A percentile compares a stretch with the other conserved stretches of the same genome.
These are phyloP conservation scores for Wickerhamiella infanticola DNA, from an alignment of 1,139 yeast species.

Conservation along the genomic window DNA sequence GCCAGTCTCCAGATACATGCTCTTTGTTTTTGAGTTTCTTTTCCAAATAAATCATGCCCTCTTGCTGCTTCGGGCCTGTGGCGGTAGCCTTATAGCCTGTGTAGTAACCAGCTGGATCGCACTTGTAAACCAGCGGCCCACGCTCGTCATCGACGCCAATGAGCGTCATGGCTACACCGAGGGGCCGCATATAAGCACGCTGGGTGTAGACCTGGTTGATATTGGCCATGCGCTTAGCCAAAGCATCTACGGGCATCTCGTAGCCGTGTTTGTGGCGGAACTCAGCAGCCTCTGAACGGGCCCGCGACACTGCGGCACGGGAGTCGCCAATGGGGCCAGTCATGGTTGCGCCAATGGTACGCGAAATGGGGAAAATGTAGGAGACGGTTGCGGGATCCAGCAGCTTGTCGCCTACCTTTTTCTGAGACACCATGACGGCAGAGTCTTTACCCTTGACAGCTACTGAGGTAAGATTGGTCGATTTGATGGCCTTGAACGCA, in stretches of 20 bases:
- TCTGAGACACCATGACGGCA: constrained; percentile 84
- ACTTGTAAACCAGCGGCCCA: constrained; percentile 85
- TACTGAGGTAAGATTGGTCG: constrained; percentile 77
- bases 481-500: constrained; percentile 93
- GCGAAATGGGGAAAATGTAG: constrained; percentile 69
- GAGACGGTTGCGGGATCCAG: constrained; percentile 76
- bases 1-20: constrained; percentile 70
- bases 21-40: constrained; percentile 76
- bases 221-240: constrained; percentile 92
- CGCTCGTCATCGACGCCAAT: constrained; percentile 73
- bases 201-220: constrained; percentile 90
- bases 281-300: constrained; percentile 88
- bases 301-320: constrained; percentile 75
- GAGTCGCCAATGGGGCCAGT: constrained; percentile 98
- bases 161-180: constrained; percentile 85
- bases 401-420: constrained; percentile 89
- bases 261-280: constrained; percentile 88
- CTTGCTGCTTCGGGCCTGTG: constrained; percentile 96
- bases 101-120: constrained; percentile 96
- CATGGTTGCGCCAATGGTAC: constrained; percentile 75
- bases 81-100: constrained; percentile 87
- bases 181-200: constrained; percentile 97
- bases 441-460: constrained; percentile 80
- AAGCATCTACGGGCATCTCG: constrained; percentile 89
- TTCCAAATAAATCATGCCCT: constrained; percentile 79